Conservation (phyloP, 768 basidiomycete genomes). For the Boletus sensibilis region DNA sequence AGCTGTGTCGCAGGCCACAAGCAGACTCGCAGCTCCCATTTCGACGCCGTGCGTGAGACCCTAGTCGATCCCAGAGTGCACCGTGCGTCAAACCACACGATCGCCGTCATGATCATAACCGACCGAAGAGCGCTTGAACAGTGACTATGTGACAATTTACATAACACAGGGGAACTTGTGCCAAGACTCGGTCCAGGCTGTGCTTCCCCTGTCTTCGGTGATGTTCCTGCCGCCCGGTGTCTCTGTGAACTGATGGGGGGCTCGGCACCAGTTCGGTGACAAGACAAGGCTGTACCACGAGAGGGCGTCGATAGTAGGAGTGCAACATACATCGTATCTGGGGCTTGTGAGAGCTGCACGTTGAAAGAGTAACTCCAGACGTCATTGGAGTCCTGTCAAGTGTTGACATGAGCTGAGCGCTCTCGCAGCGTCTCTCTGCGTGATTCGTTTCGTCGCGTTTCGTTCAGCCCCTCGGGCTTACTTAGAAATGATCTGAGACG, state of each 20-base stretch:
- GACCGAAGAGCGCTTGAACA: not conserved
- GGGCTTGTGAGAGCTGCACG: too few species aligned
- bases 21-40: too few species aligned
- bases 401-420: too few species aligned
- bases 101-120: not conserved
- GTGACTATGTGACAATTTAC: not conserved
- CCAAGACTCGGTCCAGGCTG: not conserved
- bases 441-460: too few species aligned
- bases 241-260: not conserved
- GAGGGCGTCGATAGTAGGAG: not conserved
- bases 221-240: not conserved
- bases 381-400: too few species aligned
- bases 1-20: too few species aligned
- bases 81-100: not conserved
- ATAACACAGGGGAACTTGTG: not conserved
- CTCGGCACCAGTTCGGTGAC: not conserved
- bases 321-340: too few species aligned
- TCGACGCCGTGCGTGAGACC: not conserved
- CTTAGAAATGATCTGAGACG: too few species aligned
- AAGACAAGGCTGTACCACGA: not conserved
- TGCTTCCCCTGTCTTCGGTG: not conserved
- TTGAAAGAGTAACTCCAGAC: too few species aligned
- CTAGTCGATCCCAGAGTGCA: not conserved
- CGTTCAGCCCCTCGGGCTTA: too few species aligned
- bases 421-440: too few species aligned